Percentiles rank a stretch among this genome's conserved stretches.
These are phyloP conservation scores for Dactylellina sp. DNA, from an alignment of 2,329 filamentous ascomycete species.

Conservation along the genomic window DNA sequence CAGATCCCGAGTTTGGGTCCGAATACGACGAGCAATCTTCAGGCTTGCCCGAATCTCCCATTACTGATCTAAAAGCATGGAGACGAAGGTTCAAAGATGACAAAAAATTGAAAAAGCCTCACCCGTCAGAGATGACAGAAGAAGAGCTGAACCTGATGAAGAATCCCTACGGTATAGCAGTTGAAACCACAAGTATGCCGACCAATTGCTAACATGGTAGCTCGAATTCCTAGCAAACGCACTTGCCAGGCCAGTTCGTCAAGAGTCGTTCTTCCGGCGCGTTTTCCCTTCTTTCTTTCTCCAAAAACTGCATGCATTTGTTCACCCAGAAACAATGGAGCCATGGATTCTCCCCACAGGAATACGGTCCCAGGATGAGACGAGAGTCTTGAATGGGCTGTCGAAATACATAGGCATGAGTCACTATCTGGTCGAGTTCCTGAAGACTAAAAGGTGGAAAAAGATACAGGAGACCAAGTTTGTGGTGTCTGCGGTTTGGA, in stretches of 20 bases:
- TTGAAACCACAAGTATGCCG: too few relatives aligned
- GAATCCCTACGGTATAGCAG: slow-evolving; percentile 56
- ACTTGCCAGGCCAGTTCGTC: slow-evolving; percentile 56
- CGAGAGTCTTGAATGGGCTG: slow-evolving; percentile 26
- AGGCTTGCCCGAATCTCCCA: slow-evolving; percentile 33
- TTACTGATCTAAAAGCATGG: slow-evolving; percentile 43
- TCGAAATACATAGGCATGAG: slow-evolving; percentile 49
- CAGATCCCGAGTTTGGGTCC: slow-evolving; percentile 7
- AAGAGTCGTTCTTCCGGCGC: slow-evolving; percentile 57
- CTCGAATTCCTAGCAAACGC: slow-evolving; percentile 52
- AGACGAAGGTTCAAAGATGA: slow-evolving; percentile 34
- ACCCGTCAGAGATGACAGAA: slow-evolving; percentile 46
- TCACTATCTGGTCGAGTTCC: slow-evolving; percentile 14
- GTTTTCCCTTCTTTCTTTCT: slow-evolving; percentile 58
- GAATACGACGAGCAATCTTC: not conserved
- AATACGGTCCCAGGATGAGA: slow-evolving; percentile 26
- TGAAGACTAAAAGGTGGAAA: slow-evolving; percentile 48
- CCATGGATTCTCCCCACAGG: slow-evolving; percentile 58
- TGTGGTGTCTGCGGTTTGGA: slow-evolving; percentile 64
- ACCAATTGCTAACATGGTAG: not conserved
- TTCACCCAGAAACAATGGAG: slow-evolving; percentile 58
- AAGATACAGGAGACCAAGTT: slow-evolving; percentile 54
- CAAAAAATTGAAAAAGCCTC: slow-evolving; percentile 29
- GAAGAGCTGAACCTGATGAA: slow-evolving; percentile 44
- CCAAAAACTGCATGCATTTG: slow-evolving; percentile 55